phyloP scores from a whole-genome alignment of 2,329 filamentous ascomycete genomes.

The Paraphoma sp. region DNA sequence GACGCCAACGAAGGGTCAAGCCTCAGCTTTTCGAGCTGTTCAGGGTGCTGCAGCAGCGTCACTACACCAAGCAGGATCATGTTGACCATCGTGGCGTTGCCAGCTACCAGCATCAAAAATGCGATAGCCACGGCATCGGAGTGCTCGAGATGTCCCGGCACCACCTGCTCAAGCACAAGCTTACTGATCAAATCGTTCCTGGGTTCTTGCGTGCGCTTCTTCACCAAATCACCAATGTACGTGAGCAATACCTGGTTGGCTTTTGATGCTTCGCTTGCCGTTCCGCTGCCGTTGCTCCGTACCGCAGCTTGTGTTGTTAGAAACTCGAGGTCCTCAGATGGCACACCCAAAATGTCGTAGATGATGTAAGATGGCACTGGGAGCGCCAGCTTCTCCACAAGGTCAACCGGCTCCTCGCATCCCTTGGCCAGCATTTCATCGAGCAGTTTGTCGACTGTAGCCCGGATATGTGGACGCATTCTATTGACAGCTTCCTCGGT shows the following conservation, averaged over 20 bases:
- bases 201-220: conserved; percentile 49
- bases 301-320: conserved; percentile 57
- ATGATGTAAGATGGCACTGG: conserved; percentile 60
- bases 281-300: conserved; percentile 56
- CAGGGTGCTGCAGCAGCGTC: conserved; percentile 53
- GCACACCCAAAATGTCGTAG: conserved; percentile 59
- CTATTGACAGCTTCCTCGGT: conserved; percentile 15
- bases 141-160: conserved; percentile 37
- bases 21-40: conserved; percentile 53
- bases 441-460: conserved; percentile 54
- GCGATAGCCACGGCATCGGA: conserved; percentile 53
- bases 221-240: conserved; percentile 55
- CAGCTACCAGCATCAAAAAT: conserved; percentile 59
- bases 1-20: conserved; percentile 46
- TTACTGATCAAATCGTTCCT: conserved; percentile 57
- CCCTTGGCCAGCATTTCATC: conserved; percentile 47
- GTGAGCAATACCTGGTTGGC: conserved; percentile 25
- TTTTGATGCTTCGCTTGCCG: conserved; percentile 53
- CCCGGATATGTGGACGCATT: conserved; percentile 55
- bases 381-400: conserved; percentile 57
- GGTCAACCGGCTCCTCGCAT: conserved; percentile 50
- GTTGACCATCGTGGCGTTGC: conserved; percentile 61
- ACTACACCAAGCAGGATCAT: conserved; percentile 57
- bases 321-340: conserved; percentile 55
- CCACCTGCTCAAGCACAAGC: conserved; percentile 36